A percentile compares a stretch with the other conserved stretches of the same genome.
phyloP scores from a whole-genome alignment of 2,329 filamentous ascomycete genomes.

The Neodidymelliopsis sp. region DNA sequence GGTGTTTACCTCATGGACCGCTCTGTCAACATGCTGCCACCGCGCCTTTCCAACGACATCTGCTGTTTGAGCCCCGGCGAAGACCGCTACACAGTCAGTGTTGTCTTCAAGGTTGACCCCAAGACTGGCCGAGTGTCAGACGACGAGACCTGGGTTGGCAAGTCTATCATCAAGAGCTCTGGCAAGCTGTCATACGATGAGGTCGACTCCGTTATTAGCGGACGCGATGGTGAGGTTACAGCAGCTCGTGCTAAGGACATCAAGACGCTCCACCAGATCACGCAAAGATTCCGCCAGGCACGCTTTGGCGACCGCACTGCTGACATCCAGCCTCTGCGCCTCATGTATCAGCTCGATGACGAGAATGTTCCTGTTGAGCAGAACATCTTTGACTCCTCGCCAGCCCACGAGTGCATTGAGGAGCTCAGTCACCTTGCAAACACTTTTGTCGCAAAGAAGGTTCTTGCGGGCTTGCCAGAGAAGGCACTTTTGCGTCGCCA shows the following conservation, averaged over 20 bases:
- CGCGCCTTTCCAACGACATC: slow-evolving; percentile 83
- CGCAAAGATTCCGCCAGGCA: slow-evolving; percentile 88
- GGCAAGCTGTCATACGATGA: slow-evolving; percentile 86
- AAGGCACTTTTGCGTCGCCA: slow-evolving; percentile 93
- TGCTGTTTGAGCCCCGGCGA: slow-evolving; percentile 88
- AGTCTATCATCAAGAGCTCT: slow-evolving; percentile 89
- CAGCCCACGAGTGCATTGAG: slow-evolving; percentile 91
- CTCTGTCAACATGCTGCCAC: slow-evolving; percentile 84
- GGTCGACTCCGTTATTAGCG: slow-evolving; percentile 81
- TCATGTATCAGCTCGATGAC: slow-evolving; percentile 93
- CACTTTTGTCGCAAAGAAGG: slow-evolving; percentile 83
- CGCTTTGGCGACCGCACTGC: slow-evolving; percentile 82
- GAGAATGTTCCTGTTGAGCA: slow-evolving; percentile 97
- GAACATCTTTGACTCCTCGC: slow-evolving; percentile 92
- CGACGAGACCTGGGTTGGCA: slow-evolving; percentile 91
- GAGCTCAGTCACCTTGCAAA: slow-evolving; percentile 96
- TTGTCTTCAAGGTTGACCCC: slow-evolving; percentile 89
- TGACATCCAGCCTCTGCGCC: slow-evolving; percentile 82
- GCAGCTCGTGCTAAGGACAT: slow-evolving; percentile 77
- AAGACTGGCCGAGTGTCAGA: slow-evolving; percentile 80
- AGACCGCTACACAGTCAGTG: slow-evolving; percentile 88
- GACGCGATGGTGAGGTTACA: slow-evolving; percentile 69
- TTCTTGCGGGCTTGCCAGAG: slow-evolving; percentile 80
- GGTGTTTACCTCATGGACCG: slow-evolving; percentile 95
- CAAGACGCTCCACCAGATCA: slow-evolving; percentile 78